Evolutionary conservation across 2,329 filamentous ascomycete genomes (phyloP).

Genomic region (Diplodia scrobiculata): DNA sequence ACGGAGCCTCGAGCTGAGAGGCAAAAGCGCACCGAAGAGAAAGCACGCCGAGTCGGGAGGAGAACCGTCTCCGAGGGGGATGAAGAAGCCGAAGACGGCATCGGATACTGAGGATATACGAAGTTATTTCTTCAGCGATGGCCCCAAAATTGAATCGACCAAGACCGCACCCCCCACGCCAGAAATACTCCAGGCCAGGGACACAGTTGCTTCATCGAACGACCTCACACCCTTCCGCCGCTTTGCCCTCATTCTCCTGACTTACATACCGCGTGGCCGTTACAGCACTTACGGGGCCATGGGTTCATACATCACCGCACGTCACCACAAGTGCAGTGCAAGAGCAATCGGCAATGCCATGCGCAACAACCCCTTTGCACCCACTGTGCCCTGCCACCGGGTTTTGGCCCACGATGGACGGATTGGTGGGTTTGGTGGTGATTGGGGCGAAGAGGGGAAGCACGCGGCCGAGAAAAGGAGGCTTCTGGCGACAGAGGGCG

Average conservation of each 20-base stretch:
- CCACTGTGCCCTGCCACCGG: constrained; percentile 49
- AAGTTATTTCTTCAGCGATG: constrained; percentile 36
- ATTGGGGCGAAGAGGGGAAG: constrained; percentile 52
- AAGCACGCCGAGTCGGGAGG: constrained; percentile 11
- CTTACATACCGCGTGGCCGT: constrained; percentile 40
- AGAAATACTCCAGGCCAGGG: constrained; percentile 38
- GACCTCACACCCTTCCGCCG: constrained; percentile 55
- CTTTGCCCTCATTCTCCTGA: constrained; percentile 40
- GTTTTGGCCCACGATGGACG: constrained; percentile 39
- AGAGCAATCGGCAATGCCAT: constrained; percentile 45
- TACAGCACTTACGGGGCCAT: constrained; percentile 45
- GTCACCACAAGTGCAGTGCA: constrained; percentile 37
- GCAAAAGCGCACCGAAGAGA: constrained; percentile 38
- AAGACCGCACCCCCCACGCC: constrained; percentile 11
- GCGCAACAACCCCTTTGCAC: constrained; percentile 41
- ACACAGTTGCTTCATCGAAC: constrained; percentile 49
- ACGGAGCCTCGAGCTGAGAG: constrained; percentile 46
- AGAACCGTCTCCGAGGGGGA: constrained; percentile 17
- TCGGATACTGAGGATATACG: constrained; percentile 33
- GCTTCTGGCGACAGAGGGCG: constrained; percentile 49
- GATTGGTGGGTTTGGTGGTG: constrained; percentile 53
- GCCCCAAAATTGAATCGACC: background rate
- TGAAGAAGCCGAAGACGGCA: background rate
- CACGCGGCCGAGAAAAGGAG: constrained; percentile 48
- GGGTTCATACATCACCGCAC: constrained; percentile 37